Evolutionary conservation across 495 filamentous ascomycete species (phyloP), one percentile per base, ranked within the genome.

Genomic region (Geopyxis carbonaria): DNA sequence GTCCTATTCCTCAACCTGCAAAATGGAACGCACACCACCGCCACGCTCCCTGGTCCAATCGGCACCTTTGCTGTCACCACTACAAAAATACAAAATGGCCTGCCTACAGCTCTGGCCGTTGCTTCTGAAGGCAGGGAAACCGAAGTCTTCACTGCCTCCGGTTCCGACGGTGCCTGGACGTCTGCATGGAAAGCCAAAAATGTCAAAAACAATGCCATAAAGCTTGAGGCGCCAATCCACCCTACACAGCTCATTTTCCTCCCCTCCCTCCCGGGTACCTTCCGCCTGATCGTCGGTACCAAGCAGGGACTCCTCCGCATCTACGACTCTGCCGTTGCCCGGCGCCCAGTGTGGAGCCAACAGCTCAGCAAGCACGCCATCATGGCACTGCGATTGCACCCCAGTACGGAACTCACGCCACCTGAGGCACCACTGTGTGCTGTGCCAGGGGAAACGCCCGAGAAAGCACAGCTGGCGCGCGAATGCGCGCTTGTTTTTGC

Each of bases 171-270:
- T 2, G 28, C 28, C 15, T 53, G 49, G 49, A 31, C 22, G 18
- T 34, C 35, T 2, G 37, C 44, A 4, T 53, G 50, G 50, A 53
- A 53, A 21, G 43, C 44, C 10, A 48, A 50, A 29, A 53, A 53
- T 4, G 48, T 53, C 8, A 53, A 53, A 25, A 33, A 37, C 14
- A 36, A 46, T 20, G 47, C 45, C 28, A 32, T 53, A 9, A 49
- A 49, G 5, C 42, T 53, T 0, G 50, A 53, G 38, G 44, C 53
- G 10, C 50, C 45, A 14, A 10, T 53, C 14, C 51, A 50, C 44
- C 20, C 43, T n/a, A 27, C 32, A 2, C 37, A 45, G 15, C 42
- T 53, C 30, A 19, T 43, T 16, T 53, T 53, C 8, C 40, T 53
- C 16, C 40, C 44, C 10, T 38, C 44, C 6, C 14, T 22, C 5